Evolutionary conservation across 768 basidiomycete genomes (phyloP), one percentile per base, ranked within the genome.

Genomic region (Amanita polypyramis): DNA sequence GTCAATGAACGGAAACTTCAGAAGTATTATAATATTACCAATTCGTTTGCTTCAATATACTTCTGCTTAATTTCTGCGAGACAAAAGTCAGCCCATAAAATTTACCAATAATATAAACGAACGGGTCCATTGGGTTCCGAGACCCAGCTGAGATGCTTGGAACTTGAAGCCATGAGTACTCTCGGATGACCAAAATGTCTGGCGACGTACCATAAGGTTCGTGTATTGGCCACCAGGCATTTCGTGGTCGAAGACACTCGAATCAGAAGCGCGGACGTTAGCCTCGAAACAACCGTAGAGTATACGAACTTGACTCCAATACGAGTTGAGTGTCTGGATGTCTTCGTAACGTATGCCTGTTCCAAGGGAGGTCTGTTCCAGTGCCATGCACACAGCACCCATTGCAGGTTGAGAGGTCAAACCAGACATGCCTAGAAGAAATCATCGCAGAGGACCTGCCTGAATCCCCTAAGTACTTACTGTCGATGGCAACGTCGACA

Each of bases 151-250:
- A 21, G 91, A 74, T 55, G 96, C 93, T 82, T 99, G 96, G 88
- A 98, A 99, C 87, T 94, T 60, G 19, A 54, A 48, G 51, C 58
- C 53, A 62, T 48, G 49, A 53, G 58, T 54, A 51, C 38, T 35
- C 12, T 25, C 38, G 21, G 27, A n/a, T 39, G 30, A n/a, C 48
- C 52, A 33, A 51, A 52, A 42, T 32, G 40, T 50, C 33, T 47
- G 32, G 51, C 23, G n/a, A 56, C 76, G 43, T 61, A 91, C 89
- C 89, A 92, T 92, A 56, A 92, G 70, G 65, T 92, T 92, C 27
- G 90, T 92, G 64, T 91, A 92, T 63, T 92, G 91, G 38, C 94
- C 95, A 62, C 94, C 96, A 46, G 95, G 95, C 96, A 99, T 98
- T 69, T 96, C 94, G 67, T 97, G 95, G 61, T 93, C 93, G 64